phyloP scores from a whole-genome alignment of 2,329 filamentous ascomycete species.

The Pestalotiopsis sp. region DNA sequence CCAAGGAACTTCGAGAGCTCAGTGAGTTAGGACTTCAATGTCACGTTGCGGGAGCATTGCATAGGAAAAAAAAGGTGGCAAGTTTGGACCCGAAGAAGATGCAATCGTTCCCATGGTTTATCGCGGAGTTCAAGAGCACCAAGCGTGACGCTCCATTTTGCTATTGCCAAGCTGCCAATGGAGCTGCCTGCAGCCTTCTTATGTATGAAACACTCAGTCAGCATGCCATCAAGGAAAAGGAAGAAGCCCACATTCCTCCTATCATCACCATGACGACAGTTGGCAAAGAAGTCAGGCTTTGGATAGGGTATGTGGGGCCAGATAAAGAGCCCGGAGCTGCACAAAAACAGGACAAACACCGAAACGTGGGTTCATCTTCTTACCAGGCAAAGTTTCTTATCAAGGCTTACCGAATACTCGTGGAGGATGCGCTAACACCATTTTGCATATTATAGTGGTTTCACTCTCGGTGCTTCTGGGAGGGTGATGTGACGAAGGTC shows the following conservation, averaged over 20 bases:
- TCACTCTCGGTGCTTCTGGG: constrained; percentile 4
- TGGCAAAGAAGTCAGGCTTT: neutral
- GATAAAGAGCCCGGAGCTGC: neutral
- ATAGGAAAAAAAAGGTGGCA: too few species aligned
- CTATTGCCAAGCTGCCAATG: neutral
- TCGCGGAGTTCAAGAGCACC: too few species aligned
- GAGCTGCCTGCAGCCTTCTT: neutral
- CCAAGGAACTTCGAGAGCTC: neutral
- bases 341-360: neutral
- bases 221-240: neutral
- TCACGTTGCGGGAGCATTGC: too few species aligned
- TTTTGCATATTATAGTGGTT: neutral
- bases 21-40: neutral
- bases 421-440: neutral
- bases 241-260: neutral
- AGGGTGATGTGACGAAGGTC: constrained; percentile 1
- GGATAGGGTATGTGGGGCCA: constrained; percentile 3
- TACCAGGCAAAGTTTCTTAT: neutral
- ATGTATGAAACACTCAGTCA: neutral
- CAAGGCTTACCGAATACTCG: neutral
- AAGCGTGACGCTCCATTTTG: neutral
- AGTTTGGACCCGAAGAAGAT: too few species aligned
- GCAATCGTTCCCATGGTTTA: too few species aligned
- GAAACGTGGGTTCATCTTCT: neutral
- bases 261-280: neutral